phyloP scores from a whole-genome alignment of 441 rosid species.

The Gossypium trilobum region DNA sequence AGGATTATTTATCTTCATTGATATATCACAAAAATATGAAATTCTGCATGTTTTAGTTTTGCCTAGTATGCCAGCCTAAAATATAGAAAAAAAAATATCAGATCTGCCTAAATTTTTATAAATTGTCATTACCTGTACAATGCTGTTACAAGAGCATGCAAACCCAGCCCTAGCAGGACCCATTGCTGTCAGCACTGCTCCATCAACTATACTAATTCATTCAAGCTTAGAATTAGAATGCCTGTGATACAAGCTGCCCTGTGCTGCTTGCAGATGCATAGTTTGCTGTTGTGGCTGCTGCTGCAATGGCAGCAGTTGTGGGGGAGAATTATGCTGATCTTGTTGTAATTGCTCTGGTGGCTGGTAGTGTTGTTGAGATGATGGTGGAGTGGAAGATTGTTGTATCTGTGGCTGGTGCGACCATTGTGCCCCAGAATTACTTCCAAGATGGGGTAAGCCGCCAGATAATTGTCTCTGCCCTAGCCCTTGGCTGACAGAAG shows the following conservation, averaged over 20 bases:
- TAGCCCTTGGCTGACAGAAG: slow-evolving; percentile 43
- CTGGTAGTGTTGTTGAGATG: slow-evolving; percentile 45
- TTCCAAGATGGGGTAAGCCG: slow-evolving; percentile 37
- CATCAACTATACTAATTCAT: slow-evolving; percentile 36
- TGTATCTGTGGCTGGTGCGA: slow-evolving; percentile 40
- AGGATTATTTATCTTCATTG: background rate
- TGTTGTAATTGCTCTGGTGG: slow-evolving; percentile 43
- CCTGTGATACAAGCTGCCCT: slow-evolving; percentile 49
- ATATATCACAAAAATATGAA: background rate
- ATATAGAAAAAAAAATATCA: background rate
- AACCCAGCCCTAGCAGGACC: slow-evolving; percentile 41
- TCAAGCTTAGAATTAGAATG: slow-evolving; percentile 58
- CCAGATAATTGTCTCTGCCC: slow-evolving; percentile 56
- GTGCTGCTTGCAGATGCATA: slow-evolving; percentile 42
- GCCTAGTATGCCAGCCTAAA: background rate
- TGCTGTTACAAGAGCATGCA: slow-evolving; percentile 51
- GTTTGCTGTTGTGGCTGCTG: slow-evolving; percentile 41
- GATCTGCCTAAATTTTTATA: background rate
- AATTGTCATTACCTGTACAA: slow-evolving; percentile 61
- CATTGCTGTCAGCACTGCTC: slow-evolving; percentile 38
- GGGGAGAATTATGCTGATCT: slow-evolving; percentile 47
- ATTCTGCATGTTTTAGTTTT: background rate
- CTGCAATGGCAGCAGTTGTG: slow-evolving; percentile 34
- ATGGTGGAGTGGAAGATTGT: slow-evolving; percentile 31
- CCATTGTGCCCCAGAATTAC: slow-evolving; percentile 38